Percentiles rank a stretch among this genome's conserved stretches.
These are phyloP conservation scores for Chrysoporthe deuterocubensis DNA, from an alignment of 2,329 filamentous ascomycete species.

Conservation along the genomic window DNA sequence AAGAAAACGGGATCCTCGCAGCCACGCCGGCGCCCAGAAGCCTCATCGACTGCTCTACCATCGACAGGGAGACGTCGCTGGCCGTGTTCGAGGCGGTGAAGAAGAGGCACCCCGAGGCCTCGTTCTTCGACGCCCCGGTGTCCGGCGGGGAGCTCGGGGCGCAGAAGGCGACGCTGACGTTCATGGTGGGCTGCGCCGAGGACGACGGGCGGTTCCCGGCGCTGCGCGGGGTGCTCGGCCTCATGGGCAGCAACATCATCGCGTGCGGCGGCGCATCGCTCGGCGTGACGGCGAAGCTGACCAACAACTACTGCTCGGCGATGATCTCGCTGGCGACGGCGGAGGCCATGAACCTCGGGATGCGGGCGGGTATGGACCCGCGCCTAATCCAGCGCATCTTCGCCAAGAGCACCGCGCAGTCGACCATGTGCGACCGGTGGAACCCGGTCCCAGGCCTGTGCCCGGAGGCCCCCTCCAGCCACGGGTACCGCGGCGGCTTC, in stretches of 20 bases:
- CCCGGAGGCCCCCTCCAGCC: constrained; percentile 36
- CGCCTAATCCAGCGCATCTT: constrained; percentile 50
- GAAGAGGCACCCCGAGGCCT: constrained; percentile 23
- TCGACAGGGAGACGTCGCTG: constrained; percentile 65
- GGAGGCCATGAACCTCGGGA: constrained; percentile 65
- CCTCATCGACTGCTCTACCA: constrained; percentile 74
- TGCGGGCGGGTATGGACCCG: constrained; percentile 48
- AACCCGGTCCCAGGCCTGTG: constrained; percentile 41
- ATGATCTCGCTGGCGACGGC: constrained; percentile 61
- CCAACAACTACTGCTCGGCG: constrained; percentile 64
- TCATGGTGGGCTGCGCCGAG: constrained; percentile 40
- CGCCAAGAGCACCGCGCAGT: constrained; percentile 37
- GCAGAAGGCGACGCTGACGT: constrained; percentile 36
- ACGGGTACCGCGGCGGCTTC: constrained; percentile 54
- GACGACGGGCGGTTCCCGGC: constrained; percentile 44
- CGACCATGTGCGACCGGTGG: constrained; percentile 38
- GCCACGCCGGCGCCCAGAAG: constrained; percentile 45
- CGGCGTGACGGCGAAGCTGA: constrained; percentile 62
- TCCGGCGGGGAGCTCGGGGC: constrained; percentile 38
- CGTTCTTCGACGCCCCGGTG: constrained; percentile 40
- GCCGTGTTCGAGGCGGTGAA: constrained; percentile 27
- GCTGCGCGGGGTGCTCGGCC: constrained; percentile 47
- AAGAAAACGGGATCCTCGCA: constrained; percentile 53
- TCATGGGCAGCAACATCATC: constrained; percentile 59
- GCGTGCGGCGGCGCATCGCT: constrained; percentile 59